Percentiles rank a stretch among this genome's conserved stretches.
These are phyloP conservation scores for Rhodotorula babjevae DNA, from an alignment of 768 basidiomycete species.

Conservation along the genomic window DNA sequence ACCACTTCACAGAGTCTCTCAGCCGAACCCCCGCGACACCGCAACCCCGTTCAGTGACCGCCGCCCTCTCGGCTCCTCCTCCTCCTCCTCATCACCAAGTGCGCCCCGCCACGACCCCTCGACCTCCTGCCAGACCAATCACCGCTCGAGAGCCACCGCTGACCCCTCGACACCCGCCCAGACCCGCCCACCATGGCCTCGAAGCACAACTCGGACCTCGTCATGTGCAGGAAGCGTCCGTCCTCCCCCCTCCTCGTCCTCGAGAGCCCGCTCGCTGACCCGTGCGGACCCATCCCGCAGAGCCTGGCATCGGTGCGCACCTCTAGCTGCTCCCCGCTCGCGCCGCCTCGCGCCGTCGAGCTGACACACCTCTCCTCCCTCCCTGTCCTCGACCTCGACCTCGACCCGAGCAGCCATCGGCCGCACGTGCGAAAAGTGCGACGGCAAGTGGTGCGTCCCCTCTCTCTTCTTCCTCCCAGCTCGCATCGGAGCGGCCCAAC, in stretches of 20 bases:
- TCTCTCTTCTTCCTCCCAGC: background rate
- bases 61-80: no score
- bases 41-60: no score
- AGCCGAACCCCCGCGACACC: no score
- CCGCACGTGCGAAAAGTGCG: constrained; percentile 96
- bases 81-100: no score
- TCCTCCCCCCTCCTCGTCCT: background rate
- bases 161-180: background rate
- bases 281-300: background rate
- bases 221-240: constrained; percentile 9
- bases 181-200: background rate
- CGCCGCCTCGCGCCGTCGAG: no score
- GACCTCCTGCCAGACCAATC: background rate
- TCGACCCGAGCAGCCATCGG: constrained; percentile 69
- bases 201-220: background rate
- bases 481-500: no score
- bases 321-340: no score
- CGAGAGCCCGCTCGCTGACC: background rate
- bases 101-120: no score
- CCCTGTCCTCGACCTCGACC: no score
- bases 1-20: no score
- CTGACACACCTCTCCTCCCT: no score
- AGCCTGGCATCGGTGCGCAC: constrained; percentile 84
- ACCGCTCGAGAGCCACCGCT: no score
- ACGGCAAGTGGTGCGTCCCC: constrained; percentile 89